phyloP scores from a whole-genome alignment of 1,139 yeast genomes.

The Eremothecium gossypii region DNA sequence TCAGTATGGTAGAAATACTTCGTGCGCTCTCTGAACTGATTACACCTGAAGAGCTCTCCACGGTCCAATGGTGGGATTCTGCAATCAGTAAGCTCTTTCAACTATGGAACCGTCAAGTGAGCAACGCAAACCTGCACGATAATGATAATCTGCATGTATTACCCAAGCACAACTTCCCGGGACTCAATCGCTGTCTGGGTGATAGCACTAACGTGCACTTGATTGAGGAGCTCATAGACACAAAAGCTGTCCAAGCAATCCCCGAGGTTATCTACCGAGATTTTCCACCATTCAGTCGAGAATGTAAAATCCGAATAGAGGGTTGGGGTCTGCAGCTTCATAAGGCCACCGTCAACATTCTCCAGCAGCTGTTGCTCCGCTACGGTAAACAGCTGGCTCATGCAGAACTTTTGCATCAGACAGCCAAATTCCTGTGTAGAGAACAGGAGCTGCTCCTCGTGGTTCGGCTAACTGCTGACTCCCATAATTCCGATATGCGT shows the following conservation, averaged over 20 bases:
- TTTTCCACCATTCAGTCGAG: slow-evolving; percentile 6
- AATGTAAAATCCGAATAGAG: slow-evolving; percentile 13
- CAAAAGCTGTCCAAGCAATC: slow-evolving; percentile 15
- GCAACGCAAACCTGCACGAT: slow-evolving; percentile 10
- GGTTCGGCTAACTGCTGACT: slow-evolving; percentile 19
- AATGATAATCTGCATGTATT: slow-evolving; percentile 9
- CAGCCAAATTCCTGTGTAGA: slow-evolving; percentile 18
- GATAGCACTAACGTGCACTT: slow-evolving; percentile 17
- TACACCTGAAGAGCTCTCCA: slow-evolving; percentile 9
- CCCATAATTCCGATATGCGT: slow-evolving; percentile 16
- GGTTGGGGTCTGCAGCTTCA: slow-evolving; percentile 21
- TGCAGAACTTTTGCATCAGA: slow-evolving; percentile 18
- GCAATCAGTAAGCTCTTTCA: slow-evolving; percentile 17
- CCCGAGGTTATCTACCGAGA: slow-evolving; percentile 26
- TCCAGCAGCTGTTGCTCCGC: slow-evolving; percentile 19
- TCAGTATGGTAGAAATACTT: slow-evolving; percentile 21
- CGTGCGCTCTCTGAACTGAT: slow-evolving; percentile 17
- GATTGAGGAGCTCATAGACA: slow-evolving; percentile 18
- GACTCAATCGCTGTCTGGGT: slow-evolving; percentile 24
- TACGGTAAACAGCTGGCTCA: slow-evolving; percentile 10
- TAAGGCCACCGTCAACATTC: slow-evolving; percentile 16
- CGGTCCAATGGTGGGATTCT: slow-evolving; percentile 24
- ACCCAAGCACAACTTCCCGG: slow-evolving; percentile 17
- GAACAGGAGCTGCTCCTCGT: slow-evolving; percentile 23
- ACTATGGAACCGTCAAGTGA: slow-evolving; percentile 15